Percentiles rank a stretch among this genome's conserved stretches.
These are phyloP conservation scores for Tillandsia leiboldiana DNA, from an alignment of 176 grass and related monocot genomes.

Conservation along the genomic window DNA sequence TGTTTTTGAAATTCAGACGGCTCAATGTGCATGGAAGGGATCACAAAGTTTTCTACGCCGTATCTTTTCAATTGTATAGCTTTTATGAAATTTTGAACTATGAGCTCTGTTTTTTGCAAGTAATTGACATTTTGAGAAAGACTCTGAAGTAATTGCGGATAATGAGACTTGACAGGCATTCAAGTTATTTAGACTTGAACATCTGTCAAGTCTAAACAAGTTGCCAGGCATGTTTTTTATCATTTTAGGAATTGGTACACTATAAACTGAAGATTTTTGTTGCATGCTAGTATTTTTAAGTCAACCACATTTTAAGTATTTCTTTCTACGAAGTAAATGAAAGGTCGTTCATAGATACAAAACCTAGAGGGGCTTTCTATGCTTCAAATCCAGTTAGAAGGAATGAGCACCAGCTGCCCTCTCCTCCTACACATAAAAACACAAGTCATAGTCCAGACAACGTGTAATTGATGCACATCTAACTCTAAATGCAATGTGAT, in stretches of 20 bases:
- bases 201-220: too few species aligned
- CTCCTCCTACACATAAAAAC: not conserved
- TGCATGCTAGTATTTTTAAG: not conserved
- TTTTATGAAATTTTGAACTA: too few species aligned
- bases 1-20: not conserved
- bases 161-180: too few species aligned
- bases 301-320: not conserved
- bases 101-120: too few species aligned
- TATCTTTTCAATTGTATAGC: not conserved
- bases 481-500: not conserved
- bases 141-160: too few species aligned
- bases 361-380: not conserved
- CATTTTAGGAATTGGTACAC: not conserved
- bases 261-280: not conserved
- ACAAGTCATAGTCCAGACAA: not conserved
- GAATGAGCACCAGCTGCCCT: not conserved
- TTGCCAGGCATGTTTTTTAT: too few species aligned
- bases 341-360: too few species aligned
- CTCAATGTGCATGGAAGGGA: not conserved
- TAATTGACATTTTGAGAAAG: too few species aligned
- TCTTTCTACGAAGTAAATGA: too few species aligned
- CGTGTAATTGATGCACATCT: not conserved
- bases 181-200: too few species aligned
- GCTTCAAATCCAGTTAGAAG: not conserved
- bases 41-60: not conserved